A percentile compares a stretch with the other conserved stretches of the same genome.
phyloP scores from a whole-genome alignment of 2,329 filamentous ascomycete species.

The Talaromyces atroroseus region DNA sequence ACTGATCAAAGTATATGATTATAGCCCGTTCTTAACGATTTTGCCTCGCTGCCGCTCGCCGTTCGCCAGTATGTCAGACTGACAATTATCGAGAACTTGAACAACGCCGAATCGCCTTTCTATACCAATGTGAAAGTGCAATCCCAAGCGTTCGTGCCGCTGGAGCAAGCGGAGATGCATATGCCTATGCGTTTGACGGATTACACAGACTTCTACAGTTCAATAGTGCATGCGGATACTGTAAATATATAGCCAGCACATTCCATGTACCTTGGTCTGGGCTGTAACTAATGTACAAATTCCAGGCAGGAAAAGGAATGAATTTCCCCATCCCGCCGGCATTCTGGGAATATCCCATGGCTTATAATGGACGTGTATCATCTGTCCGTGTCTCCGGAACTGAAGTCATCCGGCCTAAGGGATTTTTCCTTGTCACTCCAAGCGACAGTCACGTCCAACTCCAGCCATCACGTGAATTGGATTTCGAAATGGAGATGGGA shows the following conservation, averaged over 20 bases:
- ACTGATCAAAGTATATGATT: not conserved
- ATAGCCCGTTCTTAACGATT: not conserved
- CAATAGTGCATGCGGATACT: constrained; percentile 4
- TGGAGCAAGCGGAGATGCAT: not conserved
- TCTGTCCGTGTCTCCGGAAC: not conserved
- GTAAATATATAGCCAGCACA: not conserved
- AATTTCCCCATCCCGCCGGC: constrained; percentile 1
- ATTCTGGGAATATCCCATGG: constrained; percentile 6
- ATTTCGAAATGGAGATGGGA: constrained; percentile 49
- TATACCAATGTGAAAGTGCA: not conserved
- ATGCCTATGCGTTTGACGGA: constrained; percentile 2
- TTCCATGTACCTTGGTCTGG: not conserved
- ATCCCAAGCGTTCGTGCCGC: not conserved
- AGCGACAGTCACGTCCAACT: constrained; percentile 19
- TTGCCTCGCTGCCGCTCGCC: not conserved
- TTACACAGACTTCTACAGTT: constrained; percentile 6
- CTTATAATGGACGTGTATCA: constrained; percentile 5
- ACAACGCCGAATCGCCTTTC: not conserved
- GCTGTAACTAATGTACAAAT: too few species aligned
- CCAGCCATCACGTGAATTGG: constrained; percentile 36
- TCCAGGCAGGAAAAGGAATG: not conserved
- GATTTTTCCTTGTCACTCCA: not conserved
- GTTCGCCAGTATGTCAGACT: not conserved
- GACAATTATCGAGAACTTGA: not conserved
- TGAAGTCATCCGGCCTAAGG: constrained; percentile 1